Percentiles rank a stretch among this genome's conserved stretches.
Conservation (phyloP, 768 basidiomycete genomes). For the Mrakia hoshinonis region DNA sequence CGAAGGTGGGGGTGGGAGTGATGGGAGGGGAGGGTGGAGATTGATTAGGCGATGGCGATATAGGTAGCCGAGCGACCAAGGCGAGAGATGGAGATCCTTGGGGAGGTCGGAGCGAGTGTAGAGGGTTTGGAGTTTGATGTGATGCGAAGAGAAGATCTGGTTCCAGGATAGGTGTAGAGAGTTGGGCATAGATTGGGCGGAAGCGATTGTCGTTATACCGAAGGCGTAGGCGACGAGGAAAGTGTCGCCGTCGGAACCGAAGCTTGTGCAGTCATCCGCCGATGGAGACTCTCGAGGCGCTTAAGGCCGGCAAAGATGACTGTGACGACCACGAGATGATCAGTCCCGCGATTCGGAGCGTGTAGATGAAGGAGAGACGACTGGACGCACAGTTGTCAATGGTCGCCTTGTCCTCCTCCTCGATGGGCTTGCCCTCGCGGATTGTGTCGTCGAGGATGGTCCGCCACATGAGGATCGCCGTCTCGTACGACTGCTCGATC, state of each 20-base stretch:
- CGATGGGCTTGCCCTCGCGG: constrained; percentile 37
- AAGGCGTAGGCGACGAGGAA: constrained; percentile 1
- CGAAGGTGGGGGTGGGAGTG: too few relatives aligned
- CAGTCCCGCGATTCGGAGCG: neutral
- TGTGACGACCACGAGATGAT: neutral
- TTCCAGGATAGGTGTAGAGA: neutral
- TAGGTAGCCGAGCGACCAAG: too few relatives aligned
- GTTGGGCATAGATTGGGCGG: neutral
- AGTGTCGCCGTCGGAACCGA: neutral
- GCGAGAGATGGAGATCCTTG: too few relatives aligned
- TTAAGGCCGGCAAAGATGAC: constrained; percentile 24
- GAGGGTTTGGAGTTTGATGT: neutral
- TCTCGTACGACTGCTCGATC: constrained; percentile 90
- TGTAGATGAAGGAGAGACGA: neutral
- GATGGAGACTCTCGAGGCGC: constrained; percentile 24
- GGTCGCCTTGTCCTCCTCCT: constrained; percentile 42
- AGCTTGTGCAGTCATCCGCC: constrained; percentile 9
- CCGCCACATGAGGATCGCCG: constrained; percentile 86
- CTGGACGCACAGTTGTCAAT: constrained; percentile 41
- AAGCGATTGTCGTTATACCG: neutral
- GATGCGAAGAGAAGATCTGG: neutral
- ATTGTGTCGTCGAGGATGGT: constrained; percentile 72
- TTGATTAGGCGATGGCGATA: too few relatives aligned
- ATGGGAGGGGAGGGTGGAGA: too few relatives aligned
- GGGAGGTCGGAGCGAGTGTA: too few relatives aligned